Evolutionary conservation across 2,329 filamentous ascomycete species (phyloP), one percentile per base, ranked within the genome.

Genomic region (Thielaviopsis ethacetica): DNA sequence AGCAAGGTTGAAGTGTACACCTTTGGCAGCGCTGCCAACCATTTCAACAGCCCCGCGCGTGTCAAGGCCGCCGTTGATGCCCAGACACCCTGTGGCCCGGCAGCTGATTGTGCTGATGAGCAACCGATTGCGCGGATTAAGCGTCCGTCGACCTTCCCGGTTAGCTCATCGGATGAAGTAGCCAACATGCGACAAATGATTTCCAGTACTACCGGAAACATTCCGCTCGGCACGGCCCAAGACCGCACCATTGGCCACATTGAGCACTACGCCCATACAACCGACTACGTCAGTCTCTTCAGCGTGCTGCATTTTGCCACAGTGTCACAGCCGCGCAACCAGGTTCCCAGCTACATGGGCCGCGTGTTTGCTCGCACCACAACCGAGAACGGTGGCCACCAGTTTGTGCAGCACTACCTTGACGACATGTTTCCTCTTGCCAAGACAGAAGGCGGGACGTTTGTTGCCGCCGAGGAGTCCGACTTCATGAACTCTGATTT

Each of bases 181-280:
- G 61, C 69, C 9, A 65, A 71, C 22, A 70, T 71, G 0, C 69
- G 75, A 57, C 69, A 70, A 1, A 70, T 67, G 10, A 66, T 68
- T 13, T 64, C 69, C 1, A 60, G 64, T 2, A 64, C 66, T 2
- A 57, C 52, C 5, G 55, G 50, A 44, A 65, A 63, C 27, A 22
- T 57, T 17, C 52, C 57, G n/a, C 51, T 62, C 6, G 54, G 44
- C 12, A 50, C 54, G 7, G 44, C 55, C 21, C 54, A 57, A 44
- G 73, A 75, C 62, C 71, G 73, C 49, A 78, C 79, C 2, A 83
- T 91, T 56, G 76, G 78, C 5, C 77, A 90, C 63, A 84, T 93
- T 47, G 88, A 93, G 69, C 88, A 93, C 69, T 93, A 91, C 65
- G 84, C 83, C 2, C 86, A 91, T 66, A 78, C 77, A 9, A 78